Percentiles rank a stretch among this genome's conserved stretches.
Evolutionary conservation across 441 rosid genomes (phyloP).

Genomic region (Lepidium campestre): DNA sequence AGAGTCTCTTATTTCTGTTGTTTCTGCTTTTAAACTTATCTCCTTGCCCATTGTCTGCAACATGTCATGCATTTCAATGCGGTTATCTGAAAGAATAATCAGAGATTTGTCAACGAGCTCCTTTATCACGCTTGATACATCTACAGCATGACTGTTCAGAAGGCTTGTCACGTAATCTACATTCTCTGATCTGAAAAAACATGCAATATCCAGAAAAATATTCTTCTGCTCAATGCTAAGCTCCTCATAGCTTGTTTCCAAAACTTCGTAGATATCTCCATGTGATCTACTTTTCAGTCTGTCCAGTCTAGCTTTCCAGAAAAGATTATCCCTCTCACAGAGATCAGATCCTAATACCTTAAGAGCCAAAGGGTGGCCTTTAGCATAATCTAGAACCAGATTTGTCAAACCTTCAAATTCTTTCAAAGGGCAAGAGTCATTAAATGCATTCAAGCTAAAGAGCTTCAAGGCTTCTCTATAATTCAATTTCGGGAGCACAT

Average conservation of each 20-base stretch:
- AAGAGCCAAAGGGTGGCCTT: slow-evolving; percentile 37
- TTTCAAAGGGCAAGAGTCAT: not conserved
- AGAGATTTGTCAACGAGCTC: slow-evolving; percentile 29
- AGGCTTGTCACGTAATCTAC: slow-evolving; percentile 12
- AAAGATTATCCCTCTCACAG: not conserved
- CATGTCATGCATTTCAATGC: slow-evolving; percentile 39
- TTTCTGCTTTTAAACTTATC: slow-evolving; percentile 22
- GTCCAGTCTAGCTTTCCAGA: slow-evolving; percentile 23
- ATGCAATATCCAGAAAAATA: slow-evolving; percentile 41
- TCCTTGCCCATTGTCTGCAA: slow-evolving; percentile 35
- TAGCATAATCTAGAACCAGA: slow-evolving; percentile 15
- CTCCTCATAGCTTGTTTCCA: slow-evolving; percentile 39
- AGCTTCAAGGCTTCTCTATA: slow-evolving; percentile 29
- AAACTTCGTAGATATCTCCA: slow-evolving; percentile 7
- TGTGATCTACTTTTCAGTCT: slow-evolving; percentile 21
- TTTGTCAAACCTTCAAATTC: slow-evolving; percentile 5
- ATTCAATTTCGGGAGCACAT: slow-evolving; percentile 2
- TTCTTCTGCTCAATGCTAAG: slow-evolving; percentile 25
- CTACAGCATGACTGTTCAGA: slow-evolving; percentile 12
- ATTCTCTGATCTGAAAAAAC: slow-evolving; percentile 26
- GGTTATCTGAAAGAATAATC: slow-evolving; percentile 7
- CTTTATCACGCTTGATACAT: slow-evolving; percentile 17
- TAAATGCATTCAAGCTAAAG: slow-evolving; percentile 31
- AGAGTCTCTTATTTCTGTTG: not conserved
- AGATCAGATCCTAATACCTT: slow-evolving; percentile 31